Conservation (phyloP, 768 basidiomycete species). For the Tricholoma bakamatsutake region DNA sequence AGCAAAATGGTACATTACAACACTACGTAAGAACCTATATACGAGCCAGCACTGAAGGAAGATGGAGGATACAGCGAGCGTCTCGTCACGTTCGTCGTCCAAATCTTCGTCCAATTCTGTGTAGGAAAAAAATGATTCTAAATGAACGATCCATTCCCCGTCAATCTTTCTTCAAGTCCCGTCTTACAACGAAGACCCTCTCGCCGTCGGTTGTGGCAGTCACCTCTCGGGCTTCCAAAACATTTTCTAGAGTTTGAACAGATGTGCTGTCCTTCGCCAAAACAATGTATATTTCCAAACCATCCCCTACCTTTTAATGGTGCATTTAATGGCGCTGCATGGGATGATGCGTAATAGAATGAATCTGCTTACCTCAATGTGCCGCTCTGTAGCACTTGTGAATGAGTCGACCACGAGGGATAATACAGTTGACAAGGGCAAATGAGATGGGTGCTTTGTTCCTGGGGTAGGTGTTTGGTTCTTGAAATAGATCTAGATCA, state of each 20-base stretch:
- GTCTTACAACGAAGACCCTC: constrained; percentile 67
- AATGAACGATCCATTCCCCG: neutral
- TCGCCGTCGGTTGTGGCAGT: constrained; percentile 58
- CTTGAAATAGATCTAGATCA: constrained; percentile 88
- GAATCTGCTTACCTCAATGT: constrained; percentile 77
- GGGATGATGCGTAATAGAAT: constrained; percentile 7
- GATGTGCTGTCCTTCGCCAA: constrained; percentile 59
- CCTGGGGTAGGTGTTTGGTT: constrained; percentile 80
- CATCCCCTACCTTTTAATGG: constrained; percentile 77
- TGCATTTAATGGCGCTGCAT: constrained; percentile 8
- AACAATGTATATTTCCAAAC: constrained; percentile 87
- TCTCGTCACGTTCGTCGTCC: too few relatives aligned
- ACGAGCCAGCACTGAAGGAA: too few relatives aligned
- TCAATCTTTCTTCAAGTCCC: constrained; percentile 83
- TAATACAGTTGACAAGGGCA: constrained; percentile 77
- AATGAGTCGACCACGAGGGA: constrained; percentile 93
- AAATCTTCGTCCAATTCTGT: too few relatives aligned
- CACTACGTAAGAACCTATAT: too few relatives aligned
- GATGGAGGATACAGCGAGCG: too few relatives aligned
- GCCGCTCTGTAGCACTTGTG: constrained; percentile 94
- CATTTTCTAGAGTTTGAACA: constrained; percentile 49
- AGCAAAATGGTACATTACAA: too few relatives aligned
- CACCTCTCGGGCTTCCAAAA: constrained; percentile 59
- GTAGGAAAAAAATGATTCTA: neutral
- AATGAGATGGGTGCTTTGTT: constrained; percentile 68